These are phyloP conservation scores for Talaromyces sp. DNA, from an alignment of 2,329 filamentous ascomycete species.

Conservation along the genomic window DNA sequence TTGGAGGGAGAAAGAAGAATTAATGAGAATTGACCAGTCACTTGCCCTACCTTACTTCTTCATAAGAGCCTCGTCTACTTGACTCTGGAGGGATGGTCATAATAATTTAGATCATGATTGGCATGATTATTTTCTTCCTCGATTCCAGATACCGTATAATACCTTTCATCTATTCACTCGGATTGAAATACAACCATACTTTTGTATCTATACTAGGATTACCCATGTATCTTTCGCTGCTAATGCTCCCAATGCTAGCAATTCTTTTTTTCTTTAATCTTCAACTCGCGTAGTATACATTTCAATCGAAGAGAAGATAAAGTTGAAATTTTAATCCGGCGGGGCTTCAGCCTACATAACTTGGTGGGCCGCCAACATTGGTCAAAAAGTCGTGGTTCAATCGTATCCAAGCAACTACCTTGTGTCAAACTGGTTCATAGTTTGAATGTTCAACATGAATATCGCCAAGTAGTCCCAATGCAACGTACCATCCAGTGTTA, in stretches of 20 bases:
- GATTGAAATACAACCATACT: neutral
- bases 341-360: too few species aligned
- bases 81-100: neutral
- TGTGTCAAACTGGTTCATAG: too few species aligned
- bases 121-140: neutral
- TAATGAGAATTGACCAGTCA: conserved; percentile 15
- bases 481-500: too few species aligned
- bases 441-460: too few species aligned
- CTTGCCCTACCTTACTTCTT: neutral
- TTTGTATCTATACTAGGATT: neutral
- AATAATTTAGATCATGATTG: neutral
- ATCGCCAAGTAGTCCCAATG: too few species aligned
- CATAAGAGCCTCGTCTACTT: neutral
- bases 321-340: neutral
- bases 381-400: too few species aligned
- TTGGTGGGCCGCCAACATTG: too few species aligned
- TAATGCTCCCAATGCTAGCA: too few species aligned
- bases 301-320: neutral
- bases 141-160: neutral
- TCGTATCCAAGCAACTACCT: too few species aligned
- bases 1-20: conserved; percentile 55
- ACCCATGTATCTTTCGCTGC: neutral
- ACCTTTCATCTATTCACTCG: neutral
- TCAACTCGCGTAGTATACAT: neutral
- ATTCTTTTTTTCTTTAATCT: neutral